phyloP scores from a whole-genome alignment of 345 rosid species.

The Chamaenerion angustifolium region DNA sequence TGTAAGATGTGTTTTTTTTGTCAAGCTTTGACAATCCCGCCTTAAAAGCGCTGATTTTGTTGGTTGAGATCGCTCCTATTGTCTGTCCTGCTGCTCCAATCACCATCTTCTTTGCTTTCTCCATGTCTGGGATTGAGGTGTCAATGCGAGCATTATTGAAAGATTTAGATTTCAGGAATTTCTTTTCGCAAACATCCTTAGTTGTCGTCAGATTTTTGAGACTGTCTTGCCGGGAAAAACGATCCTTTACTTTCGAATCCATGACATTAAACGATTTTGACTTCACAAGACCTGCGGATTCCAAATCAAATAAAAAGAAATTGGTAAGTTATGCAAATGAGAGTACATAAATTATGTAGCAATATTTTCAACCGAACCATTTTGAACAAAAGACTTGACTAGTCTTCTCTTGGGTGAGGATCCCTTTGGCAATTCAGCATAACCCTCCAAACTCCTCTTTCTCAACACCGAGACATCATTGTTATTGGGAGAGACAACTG shows the following conservation, averaged over 20 bases:
- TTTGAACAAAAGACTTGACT: neutral
- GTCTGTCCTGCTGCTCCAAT: neutral
- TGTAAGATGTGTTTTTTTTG: neutral
- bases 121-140: constrained; percentile 9
- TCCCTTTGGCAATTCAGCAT: neutral
- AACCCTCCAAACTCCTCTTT: constrained; percentile 6
- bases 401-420: constrained; percentile 6
- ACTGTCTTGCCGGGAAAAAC: neutral
- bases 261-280: constrained; percentile 24
- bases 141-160: constrained; percentile 18
- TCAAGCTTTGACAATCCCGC: neutral
- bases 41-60: neutral
- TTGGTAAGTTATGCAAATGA: neutral
- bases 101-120: constrained; percentile 15
- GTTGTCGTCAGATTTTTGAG: no score
- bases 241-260: constrained; percentile 4
- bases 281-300: constrained; percentile 26
- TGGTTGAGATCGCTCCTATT: neutral
- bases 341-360: neutral
- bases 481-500: constrained; percentile 6
- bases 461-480: neutral
- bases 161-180: constrained; percentile 23
- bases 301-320: neutral
- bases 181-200: constrained; percentile 6
- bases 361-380: neutral